Percentiles rank a stretch among this genome's conserved stretches.
Evolutionary conservation across 2,329 filamentous ascomycete genomes (phyloP).

Genomic region (Cordyceps farinosa): DNA sequence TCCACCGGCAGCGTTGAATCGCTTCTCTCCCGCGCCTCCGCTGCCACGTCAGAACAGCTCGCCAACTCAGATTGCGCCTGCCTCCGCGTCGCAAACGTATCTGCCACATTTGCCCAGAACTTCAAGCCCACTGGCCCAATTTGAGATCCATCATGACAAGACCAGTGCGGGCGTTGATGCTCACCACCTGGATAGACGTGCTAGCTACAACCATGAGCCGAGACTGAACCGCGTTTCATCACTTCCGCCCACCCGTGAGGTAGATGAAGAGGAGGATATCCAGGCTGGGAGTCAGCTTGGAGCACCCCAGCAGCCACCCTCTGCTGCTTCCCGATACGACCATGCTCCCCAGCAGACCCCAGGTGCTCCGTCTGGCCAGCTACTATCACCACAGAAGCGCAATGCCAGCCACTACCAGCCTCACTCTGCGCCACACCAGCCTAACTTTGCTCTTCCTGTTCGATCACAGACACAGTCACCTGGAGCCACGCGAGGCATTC

Average conservation of each 20-base stretch:
- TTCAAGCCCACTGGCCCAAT: conserved; percentile 63
- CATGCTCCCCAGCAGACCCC: conserved; percentile 31
- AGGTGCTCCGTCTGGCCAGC: conserved; percentile 26
- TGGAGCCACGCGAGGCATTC: conserved; percentile 42
- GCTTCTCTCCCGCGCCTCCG: conserved; percentile 52
- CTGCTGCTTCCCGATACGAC: conserved; percentile 37
- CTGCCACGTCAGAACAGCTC: conserved; percentile 42
- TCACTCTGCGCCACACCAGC: conserved; percentile 31
- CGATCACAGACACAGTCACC: conserved; percentile 63
- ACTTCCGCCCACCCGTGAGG: conserved; percentile 58
- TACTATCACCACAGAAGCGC: conserved; percentile 58
- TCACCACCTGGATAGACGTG: conserved; percentile 44
- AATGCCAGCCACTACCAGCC: conserved; percentile 50
- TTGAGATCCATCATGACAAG: conserved; percentile 49
- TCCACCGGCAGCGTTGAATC: conserved; percentile 39
- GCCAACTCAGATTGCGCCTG: conserved; percentile 33
- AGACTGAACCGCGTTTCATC: conserved; percentile 53
- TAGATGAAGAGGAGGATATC: conserved; percentile 56
- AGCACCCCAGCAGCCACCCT: conserved; percentile 23
- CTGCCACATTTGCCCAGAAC: conserved; percentile 60
- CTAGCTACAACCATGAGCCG: conserved; percentile 53
- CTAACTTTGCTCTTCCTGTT: conserved; percentile 51
- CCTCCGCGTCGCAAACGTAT: conserved; percentile 41
- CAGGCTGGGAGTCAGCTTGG: conserved; percentile 26
- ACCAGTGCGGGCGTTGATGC: conserved; percentile 34